A percentile compares a stretch with the other conserved stretches of the same genome.
Conservation (phyloP, 1,284 basidiomycete genomes). For the Vanrija humicola region DNA sequence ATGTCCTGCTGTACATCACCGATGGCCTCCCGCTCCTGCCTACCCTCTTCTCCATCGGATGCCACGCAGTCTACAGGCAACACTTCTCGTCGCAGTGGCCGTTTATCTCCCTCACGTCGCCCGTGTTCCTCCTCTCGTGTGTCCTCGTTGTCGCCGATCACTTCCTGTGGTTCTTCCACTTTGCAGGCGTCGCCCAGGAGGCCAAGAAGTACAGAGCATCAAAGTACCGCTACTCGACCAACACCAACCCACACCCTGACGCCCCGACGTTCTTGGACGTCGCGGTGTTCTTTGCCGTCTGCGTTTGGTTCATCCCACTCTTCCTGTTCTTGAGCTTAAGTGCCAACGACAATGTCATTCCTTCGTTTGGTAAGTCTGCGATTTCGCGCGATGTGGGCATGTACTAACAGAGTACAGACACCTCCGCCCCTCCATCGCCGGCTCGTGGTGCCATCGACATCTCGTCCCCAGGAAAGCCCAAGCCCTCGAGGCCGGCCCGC, state of each 20-base stretch:
- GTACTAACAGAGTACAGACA: slow-evolving; percentile 64
- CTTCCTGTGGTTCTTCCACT: slow-evolving; percentile 92
- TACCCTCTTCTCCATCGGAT: slow-evolving; percentile 70
- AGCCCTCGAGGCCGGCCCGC: slow-evolving; percentile 2
- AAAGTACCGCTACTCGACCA: slow-evolving; percentile 52
- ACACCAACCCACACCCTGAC: neutral
- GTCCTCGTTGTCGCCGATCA: slow-evolving; percentile 78
- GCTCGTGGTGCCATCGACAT: slow-evolving; percentile 29
- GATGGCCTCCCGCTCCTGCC: slow-evolving; percentile 73
- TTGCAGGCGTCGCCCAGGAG: slow-evolving; percentile 62
- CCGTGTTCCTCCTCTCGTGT: slow-evolving; percentile 77
- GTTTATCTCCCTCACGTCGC: slow-evolving; percentile 77
- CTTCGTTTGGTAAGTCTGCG: slow-evolving; percentile 50
- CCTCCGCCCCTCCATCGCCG: slow-evolving; percentile 28
- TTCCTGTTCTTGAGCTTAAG: slow-evolving; percentile 90
- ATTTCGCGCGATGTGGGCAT: slow-evolving; percentile 66
- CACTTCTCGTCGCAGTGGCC: slow-evolving; percentile 89
- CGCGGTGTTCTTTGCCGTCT: slow-evolving; percentile 49
- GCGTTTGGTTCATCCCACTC: slow-evolving; percentile 82
- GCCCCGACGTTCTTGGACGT: slow-evolving; percentile 16
- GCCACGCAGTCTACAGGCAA: slow-evolving; percentile 81
- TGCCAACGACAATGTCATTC: slow-evolving; percentile 90
- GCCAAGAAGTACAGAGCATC: slow-evolving; percentile 43
- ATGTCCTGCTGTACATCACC: slow-evolving; percentile 69
- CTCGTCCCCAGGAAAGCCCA: slow-evolving; percentile 12